Base-by-base conservation (phyloP, 441 rosid species). In the Adansonia gregorii region DNA sequence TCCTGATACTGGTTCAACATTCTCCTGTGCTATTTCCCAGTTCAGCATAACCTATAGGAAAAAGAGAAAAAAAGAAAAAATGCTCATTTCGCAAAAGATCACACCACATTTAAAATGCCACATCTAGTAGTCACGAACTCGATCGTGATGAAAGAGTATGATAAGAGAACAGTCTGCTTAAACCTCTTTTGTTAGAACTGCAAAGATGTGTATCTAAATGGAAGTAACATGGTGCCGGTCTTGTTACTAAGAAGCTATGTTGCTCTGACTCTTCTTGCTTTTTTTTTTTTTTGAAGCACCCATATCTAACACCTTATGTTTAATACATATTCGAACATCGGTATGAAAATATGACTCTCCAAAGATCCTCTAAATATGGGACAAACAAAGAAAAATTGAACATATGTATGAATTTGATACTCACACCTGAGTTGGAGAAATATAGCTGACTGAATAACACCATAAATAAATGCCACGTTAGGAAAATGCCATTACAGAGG, bases 1-100 rank as follows among this genome's bases (percentile, higher is more conserved):
- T 82, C 99, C 99, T 2, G 99, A 97, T 81, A 95, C 94, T 12
- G 99, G 99, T 71, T 89, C 88, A 15, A 94, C 94, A 72, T 92
- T 95, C 56, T 85, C 97, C 79, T 92, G 99, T 15, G 94, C 92
- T 79, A 92, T 84, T 79, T 93, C 86, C 98, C 99, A 95, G 86
- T 95, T 95, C 79, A 93, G 86, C 77, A 27, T 93, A n/a, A 95
- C 97, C 99, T 92, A 66, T 56, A 71, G 11, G 5, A 2, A 31
- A 12, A 77, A 51, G 35, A 27, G 35, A 1, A 27, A 2, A 27
- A 27, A 2, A 27, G 2, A 27, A 27, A 27, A 67, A 17, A 67
- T 59, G 39, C 17, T 6, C 48, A 48, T 22, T 75, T 17, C 19
- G 52, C 11, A 8, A 27, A 51, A 2, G 19, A 69, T 7, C 31